A percentile compares a stretch with the other conserved stretches of the same genome.
phyloP scores from a whole-genome alignment of 2,329 filamentous ascomycete genomes.

The Diaporthe vexans region DNA sequence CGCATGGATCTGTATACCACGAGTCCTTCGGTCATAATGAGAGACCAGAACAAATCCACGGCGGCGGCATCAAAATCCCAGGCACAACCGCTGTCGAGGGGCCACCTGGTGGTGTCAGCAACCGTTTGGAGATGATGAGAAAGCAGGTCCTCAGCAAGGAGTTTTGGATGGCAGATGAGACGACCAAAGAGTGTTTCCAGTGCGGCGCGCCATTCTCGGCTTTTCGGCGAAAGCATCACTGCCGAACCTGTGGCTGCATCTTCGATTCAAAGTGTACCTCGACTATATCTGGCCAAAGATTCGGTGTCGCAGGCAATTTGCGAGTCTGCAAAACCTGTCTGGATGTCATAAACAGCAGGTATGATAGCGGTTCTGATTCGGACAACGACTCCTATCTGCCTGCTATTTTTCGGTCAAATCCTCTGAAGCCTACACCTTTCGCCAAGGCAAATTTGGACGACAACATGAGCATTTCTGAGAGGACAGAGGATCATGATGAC shows the following conservation, averaged over 20 bases:
- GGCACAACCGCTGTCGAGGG: constrained; percentile 70
- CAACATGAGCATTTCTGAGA: constrained; percentile 58
- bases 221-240: constrained; percentile 96
- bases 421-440: constrained; percentile 57
- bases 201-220: constrained; percentile 93
- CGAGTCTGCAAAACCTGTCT: constrained; percentile 95
- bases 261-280: constrained; percentile 97
- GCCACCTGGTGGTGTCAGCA: constrained; percentile 70
- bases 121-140: constrained; percentile 78
- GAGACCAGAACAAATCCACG: constrained; percentile 59
- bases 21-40: constrained; percentile 67
- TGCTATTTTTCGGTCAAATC: constrained; percentile 70
- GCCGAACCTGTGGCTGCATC: constrained; percentile 95
- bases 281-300: constrained; percentile 87
- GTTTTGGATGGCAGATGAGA: constrained; percentile 99
- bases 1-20: constrained; percentile 70
- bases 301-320: constrained; percentile 87
- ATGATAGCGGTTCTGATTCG: constrained; percentile 90
- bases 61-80: constrained; percentile 65
- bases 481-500: constrained; percentile 60
- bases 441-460: constrained; percentile 51
- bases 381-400: constrained; percentile 81
- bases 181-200: constrained; percentile 95
- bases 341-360: constrained; percentile 88
- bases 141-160: constrained; percentile 93